Base-by-base conservation (phyloP, 1,284 basidiomycete genomes). In the Trichosporon asahii region DNA sequence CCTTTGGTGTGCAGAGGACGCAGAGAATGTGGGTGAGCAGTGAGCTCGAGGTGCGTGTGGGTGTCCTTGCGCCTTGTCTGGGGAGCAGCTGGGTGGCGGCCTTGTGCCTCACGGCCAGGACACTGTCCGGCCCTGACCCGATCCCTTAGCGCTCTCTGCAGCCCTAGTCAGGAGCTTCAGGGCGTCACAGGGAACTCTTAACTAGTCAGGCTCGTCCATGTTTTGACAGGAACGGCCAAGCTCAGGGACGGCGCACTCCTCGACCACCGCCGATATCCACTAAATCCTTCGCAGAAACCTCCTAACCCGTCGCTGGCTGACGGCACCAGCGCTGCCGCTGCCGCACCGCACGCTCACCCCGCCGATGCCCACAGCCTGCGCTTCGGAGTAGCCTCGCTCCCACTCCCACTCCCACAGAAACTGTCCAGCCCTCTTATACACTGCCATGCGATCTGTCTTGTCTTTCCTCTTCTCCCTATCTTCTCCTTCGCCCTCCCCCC, bases 221-320 rank as follows among this genome's bases (percentile, higher is more conserved):
- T 53, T 53, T 53, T 21, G 49, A 53, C 49, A 53, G 49, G 49
- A 53, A 53, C 49, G 49, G 49, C 49, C 49, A 53, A 53, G 25
- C 49, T 53, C 49, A 53, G 49, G 49, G 49, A 7, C 21, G 49
- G 21, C 23, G 11, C 21, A 21, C 21, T 23, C 49, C 23, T 53
- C 49, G 49, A 44, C 49, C 23, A 21, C 49, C 49, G 49, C 49
- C 49, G 49, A 53, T 21, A 53, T 53, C 49, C 49, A 53, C 49
- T 53, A 53, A 53, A 53, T 53, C 49, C 49, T 53, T 53, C 18
- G 49, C 49, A 53, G 40, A 37, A 37, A 37, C 35, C 35, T 37
- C 35, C 35, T 44, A 44, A 6, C 18, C 18, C 15, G 5, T 18
- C 18, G 40, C 40, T 44, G 40, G 49, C 49, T 53, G 23, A 53